Base-by-base conservation (phyloP, 345 rosid species). In the Cardiospermum halicacabum region DNA sequence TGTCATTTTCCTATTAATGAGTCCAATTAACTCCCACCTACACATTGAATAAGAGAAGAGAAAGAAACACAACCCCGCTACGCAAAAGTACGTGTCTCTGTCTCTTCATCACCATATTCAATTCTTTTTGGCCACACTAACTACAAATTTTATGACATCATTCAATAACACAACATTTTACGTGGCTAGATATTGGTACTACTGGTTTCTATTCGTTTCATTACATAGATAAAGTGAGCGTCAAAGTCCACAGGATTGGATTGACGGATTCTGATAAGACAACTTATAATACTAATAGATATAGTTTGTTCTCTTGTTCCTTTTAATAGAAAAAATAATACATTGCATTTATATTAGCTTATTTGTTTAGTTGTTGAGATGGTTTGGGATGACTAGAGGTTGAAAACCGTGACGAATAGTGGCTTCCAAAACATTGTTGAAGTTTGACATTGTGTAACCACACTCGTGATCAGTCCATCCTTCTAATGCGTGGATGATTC, bases 401-500 rank as follows among this genome's bases (percentile, higher is more conserved):
- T 62, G 58, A 69, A 87, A 89, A 45, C 93, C 91, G 67, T 76
- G 82, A 2, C 56, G 72, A 34, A 89, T 82, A 64, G 77, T 57
- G 11, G 88, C 86, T 72, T 89, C 66, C 93, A 89, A 87, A 53
- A 67, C 82, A 60, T 77, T 76, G 13, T 70, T 65, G 15, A 72
- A 22, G 50, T 75, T 60, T 56, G 68, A 67, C 57, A 83, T 74
- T 56, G 30, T 9, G 65, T 73, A 9, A 2, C 96, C 89, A 6
- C 85, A 85, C 45, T 89, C 93, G 16, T 87, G 74, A 70, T 80
- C 93, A 16, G 74, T 54, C 88, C 84, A 83, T 36, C 74, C 84
- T 73, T 89, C 91, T 26, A 84, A 56, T 3, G 81, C 85, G 34
- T 89, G 96, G 56, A 87, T 77, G 39, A 89, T 82, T 27, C 87